Evolutionary conservation across 768 basidiomycete species (phyloP).

Genomic region (Tulasnella sp.): DNA sequence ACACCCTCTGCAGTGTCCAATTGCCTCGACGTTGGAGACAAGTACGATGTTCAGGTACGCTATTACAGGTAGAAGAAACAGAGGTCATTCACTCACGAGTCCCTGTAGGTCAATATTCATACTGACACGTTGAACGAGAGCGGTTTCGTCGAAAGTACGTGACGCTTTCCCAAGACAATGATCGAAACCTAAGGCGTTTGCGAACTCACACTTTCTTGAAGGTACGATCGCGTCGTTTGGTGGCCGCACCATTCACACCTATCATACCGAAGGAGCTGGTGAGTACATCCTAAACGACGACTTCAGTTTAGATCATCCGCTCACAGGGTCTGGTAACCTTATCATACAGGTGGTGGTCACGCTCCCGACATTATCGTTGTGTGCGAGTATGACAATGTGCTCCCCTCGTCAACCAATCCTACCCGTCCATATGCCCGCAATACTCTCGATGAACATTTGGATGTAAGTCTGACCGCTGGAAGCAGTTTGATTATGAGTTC

Average conservation of each 20-base stretch:
- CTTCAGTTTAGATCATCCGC: background rate
- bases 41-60: slow-evolving; percentile 87
- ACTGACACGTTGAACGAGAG: slow-evolving; percentile 97
- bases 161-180: no score
- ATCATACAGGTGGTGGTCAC: slow-evolving; percentile 72
- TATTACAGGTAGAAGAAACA: background rate
- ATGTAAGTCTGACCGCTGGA: slow-evolving; percentile 51
- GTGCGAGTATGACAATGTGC: slow-evolving; percentile 79
- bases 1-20: slow-evolving; percentile 78
- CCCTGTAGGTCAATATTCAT: slow-evolving; percentile 76
- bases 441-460: slow-evolving; percentile 94
- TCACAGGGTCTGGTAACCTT: background rate
- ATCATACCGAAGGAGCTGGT: slow-evolving; percentile 96
- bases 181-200: background rate
- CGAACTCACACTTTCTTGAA: slow-evolving; percentile 33
- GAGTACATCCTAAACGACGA: background rate
- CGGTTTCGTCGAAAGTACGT: slow-evolving; percentile 88
- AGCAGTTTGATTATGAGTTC: background rate
- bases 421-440: slow-evolving; percentile 88
- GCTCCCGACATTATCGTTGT: slow-evolving; percentile 99
- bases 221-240: slow-evolving; percentile 88
- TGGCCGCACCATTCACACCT: slow-evolving; percentile 89
- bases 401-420: slow-evolving; percentile 96
- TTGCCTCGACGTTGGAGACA: slow-evolving; percentile 75
- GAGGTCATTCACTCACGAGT: background rate